Evolutionary conservation across 2,329 filamentous ascomycete species (phyloP).

Genomic region (Xylaria sp.): DNA sequence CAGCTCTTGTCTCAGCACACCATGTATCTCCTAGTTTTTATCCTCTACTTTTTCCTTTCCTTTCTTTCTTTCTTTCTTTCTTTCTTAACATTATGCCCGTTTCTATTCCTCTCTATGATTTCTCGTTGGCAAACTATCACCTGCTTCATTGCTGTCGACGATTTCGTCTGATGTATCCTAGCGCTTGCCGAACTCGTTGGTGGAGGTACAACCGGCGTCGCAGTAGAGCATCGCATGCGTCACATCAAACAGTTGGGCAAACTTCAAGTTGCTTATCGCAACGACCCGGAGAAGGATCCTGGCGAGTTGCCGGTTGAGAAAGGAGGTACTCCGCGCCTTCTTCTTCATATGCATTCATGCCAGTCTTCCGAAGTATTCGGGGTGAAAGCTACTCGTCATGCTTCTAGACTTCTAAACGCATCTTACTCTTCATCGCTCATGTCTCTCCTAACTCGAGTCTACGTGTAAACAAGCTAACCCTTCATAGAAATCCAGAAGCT

Average conservation of each 20-base stretch:
- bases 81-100: too few species aligned
- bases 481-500: constrained; percentile 61
- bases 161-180: constrained; percentile 14
- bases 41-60: neutral
- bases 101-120: neutral
- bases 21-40: neutral
- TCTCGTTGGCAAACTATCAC: neutral
- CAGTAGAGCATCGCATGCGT: constrained; percentile 59
- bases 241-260: constrained; percentile 50
- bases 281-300: constrained; percentile 40
- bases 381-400: neutral
- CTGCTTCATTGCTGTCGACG: neutral
- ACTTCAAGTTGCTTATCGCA: constrained; percentile 28
- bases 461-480: constrained; percentile 4
- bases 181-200: constrained; percentile 34
- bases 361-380: neutral
- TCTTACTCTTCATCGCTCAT: neutral
- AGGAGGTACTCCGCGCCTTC: constrained; percentile 43
- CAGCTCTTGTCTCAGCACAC: constrained; percentile 2
- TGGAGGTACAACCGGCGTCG: constrained; percentile 54
- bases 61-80: too few species aligned
- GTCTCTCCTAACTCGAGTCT: neutral
- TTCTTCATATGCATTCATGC: neutral
- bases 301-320: constrained; percentile 47
- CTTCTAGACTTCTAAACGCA: neutral